Conservation (phyloP, 2,329 filamentous ascomycete genomes). For the Penicillium polonicum region DNA sequence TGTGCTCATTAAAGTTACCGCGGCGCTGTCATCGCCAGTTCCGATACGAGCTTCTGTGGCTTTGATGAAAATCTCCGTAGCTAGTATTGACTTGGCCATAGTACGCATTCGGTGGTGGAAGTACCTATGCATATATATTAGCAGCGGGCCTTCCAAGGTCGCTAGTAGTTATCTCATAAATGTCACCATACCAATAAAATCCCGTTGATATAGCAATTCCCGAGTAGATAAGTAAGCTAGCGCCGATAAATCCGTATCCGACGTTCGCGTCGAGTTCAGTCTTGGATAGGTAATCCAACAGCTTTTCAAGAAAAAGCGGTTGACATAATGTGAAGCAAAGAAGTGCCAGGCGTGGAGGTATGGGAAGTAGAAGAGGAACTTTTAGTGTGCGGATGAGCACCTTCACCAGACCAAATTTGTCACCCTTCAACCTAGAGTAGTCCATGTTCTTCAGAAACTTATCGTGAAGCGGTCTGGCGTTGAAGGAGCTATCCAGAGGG, state of each 20-base stretch:
- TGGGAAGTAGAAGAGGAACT: background rate
- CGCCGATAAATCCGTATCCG: background rate
- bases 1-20: background rate
- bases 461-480: background rate
- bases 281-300: background rate
- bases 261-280: background rate
- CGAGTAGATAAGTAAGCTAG: background rate
- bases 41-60: background rate
- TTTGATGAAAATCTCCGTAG: background rate
- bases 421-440: background rate
- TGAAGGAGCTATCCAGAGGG: background rate
- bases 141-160: background rate
- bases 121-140: background rate
- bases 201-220: background rate
- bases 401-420: background rate
- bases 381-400: background rate
- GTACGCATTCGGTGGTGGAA: background rate
- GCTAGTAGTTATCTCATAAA: too few relatives aligned
- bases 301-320: background rate
- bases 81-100: background rate
- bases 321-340: background rate
- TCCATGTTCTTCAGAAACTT: background rate
- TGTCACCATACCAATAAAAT: background rate
- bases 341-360: background rate
- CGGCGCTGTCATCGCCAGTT: background rate